Evolutionary conservation across 257 asterid genomes (phyloP), one percentile per base, ranked within the genome.

Genomic region (Salvia miltiorrhiza): DNA sequence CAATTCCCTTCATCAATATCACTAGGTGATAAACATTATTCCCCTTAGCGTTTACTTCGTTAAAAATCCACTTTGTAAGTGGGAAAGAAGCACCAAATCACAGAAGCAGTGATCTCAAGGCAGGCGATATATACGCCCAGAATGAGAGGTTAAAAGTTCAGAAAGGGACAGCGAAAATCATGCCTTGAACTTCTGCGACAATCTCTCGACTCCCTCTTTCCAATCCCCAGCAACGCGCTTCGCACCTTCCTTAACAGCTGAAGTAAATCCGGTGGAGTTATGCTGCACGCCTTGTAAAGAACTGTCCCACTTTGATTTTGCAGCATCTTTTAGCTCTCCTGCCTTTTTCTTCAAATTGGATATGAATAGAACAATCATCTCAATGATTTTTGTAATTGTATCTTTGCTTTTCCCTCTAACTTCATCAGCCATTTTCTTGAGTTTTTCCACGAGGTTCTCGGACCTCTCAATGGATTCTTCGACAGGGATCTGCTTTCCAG

Each of bases 141-240:
- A 49, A 52, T 20, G 13, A 12, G 21, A 11, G 54, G 32, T 52
- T 19, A 13, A 16, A 35, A 33, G 32, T 20, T 32, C 64, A 56
- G 39, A 2, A 44, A 55, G 10, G 37, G 43, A 55, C 8, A 3
- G 13, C 13, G 16, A 19, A 26, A 63, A 58, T 93, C 86, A 91
- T 66, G 99, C 79, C 87, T 86, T 87, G 88, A 91, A 91, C 86
- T 81, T 89, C 70, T 89, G 97, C 1, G 98, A 83, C 54, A 94
- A 63, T 67, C 90, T 90, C 67, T 85, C 97, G 4, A 94, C 94
- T 45, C 97, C 97, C 47, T 79, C 95, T 81, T 82, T 91, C 85
- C 96, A 87, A 78, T 94, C 97, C 67, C 88, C 95, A 0, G 93
- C 95, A 9, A 83, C 81, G 9, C 97, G 87, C 78, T 85, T 89